These are phyloP conservation scores for Leccinum solheimii DNA, from an alignment of 1,284 basidiomycete species.

Conservation along the genomic window DNA sequence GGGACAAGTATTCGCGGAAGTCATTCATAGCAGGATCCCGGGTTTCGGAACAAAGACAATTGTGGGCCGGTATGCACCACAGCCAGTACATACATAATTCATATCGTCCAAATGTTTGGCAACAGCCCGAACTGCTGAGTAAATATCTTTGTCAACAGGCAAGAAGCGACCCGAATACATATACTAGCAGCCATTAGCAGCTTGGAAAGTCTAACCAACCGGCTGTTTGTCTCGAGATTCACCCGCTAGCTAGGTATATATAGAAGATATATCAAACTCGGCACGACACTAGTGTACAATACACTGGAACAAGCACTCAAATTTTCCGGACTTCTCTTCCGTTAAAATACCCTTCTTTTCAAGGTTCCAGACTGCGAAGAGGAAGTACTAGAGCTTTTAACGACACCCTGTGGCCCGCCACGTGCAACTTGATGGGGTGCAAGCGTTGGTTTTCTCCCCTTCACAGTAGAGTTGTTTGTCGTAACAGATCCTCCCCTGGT, in stretches of 20 bases:
- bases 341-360: conserved; percentile 22
- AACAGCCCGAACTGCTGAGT: background rate
- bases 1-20: background rate
- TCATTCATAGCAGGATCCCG: background rate
- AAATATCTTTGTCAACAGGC: conserved; percentile 3
- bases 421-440: conserved; percentile 14
- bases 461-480: conserved; percentile 13
- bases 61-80: background rate
- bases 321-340: background rate
- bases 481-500: conserved; percentile 13
- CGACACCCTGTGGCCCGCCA: conserved; percentile 13
- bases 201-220: background rate
- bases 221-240: background rate
- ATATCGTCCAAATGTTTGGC: background rate
- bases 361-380: conserved; percentile 31
- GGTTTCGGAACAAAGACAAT: background rate
- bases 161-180: background rate
- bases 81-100: background rate
- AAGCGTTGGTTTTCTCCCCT: conserved; percentile 15
- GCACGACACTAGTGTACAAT: conserved; percentile 28
- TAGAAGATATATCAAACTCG: conserved; percentile 4
- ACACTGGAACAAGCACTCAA: background rate
- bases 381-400: conserved; percentile 26
- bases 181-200: background rate
- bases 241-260: background rate